Evolutionary conservation across 2,329 filamentous ascomycete species (phyloP).

Genomic region (Zymoseptoria pseudotritici): DNA sequence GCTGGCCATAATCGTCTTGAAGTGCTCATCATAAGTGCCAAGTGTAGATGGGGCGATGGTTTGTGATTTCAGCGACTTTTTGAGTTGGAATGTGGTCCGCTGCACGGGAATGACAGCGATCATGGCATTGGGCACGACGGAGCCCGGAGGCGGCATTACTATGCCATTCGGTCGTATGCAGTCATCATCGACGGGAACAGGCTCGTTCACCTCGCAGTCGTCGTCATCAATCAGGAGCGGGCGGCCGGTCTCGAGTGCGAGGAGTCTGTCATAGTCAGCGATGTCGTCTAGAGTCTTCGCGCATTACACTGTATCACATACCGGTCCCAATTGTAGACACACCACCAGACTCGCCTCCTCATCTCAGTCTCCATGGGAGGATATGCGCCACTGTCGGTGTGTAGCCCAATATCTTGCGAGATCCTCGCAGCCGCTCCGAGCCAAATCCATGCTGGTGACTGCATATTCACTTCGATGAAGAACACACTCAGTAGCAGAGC

Average conservation of each 20-base stretch:
- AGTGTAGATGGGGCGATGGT: slow-evolving; percentile 61
- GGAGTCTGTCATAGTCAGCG: slow-evolving; percentile 41
- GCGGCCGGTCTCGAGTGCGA: slow-evolving; percentile 72
- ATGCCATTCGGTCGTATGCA: slow-evolving; percentile 54
- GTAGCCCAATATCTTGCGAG: slow-evolving; percentile 75
- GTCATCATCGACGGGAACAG: slow-evolving; percentile 73
- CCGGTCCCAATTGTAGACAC: slow-evolving; percentile 84
- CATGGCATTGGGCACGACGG: slow-evolving; percentile 59
- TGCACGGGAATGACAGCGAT: slow-evolving; percentile 75
- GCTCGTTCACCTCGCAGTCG: slow-evolving; percentile 79
- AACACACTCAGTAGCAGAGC: slow-evolving; percentile 70
- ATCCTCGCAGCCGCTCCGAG: slow-evolving; percentile 70
- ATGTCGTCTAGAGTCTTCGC: not conserved
- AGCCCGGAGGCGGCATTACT: slow-evolving; percentile 31
- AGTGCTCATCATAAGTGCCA: slow-evolving; percentile 73
- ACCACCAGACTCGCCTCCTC: slow-evolving; percentile 87
- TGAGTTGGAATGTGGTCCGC: slow-evolving; percentile 66
- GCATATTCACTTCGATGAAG: slow-evolving; percentile 77
- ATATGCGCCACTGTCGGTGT: slow-evolving; percentile 66
- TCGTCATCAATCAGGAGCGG: slow-evolving; percentile 77
- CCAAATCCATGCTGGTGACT: slow-evolving; percentile 80
- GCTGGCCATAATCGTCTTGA: slow-evolving; percentile 63
- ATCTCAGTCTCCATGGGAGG: slow-evolving; percentile 74
- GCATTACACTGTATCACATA: slow-evolving; percentile 31
- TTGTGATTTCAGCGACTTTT: slow-evolving; percentile 61